Evolutionary conservation across 169 alveolate species (phyloP).

Genomic region (Plasmodium falciparum): DNA sequence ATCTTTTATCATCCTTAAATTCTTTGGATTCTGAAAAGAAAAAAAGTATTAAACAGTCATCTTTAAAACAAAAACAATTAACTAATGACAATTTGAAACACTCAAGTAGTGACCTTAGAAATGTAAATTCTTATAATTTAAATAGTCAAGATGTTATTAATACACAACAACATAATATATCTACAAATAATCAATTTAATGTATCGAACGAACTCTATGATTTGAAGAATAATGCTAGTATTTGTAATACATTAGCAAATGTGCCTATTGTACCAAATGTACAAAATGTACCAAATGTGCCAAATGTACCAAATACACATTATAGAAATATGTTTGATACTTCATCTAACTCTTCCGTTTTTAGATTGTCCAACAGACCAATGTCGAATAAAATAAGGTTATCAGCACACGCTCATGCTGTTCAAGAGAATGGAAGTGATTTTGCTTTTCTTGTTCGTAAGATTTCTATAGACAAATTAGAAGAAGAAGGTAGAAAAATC

Average conservation of each 20-base stretch:
- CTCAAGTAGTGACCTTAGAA: slow-evolving; percentile 13
- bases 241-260: background rate
- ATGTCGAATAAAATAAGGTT: slow-evolving; percentile 82
- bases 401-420: slow-evolving; percentile 89
- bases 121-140: slow-evolving; percentile 23
- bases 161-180: slow-evolving; percentile 11
- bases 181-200: slow-evolving; percentile 21
- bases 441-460: slow-evolving; percentile 88
- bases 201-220: slow-evolving; percentile 10
- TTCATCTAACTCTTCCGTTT: slow-evolving; percentile 45
- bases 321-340: slow-evolving; percentile 59
- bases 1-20: slow-evolving; percentile 32
- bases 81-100: slow-evolving; percentile 19
- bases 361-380: slow-evolving; percentile 70
- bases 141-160: slow-evolving; percentile 56
- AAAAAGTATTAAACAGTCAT: slow-evolving; percentile 40
- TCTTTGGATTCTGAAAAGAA: slow-evolving; percentile 55
- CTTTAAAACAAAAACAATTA: slow-evolving; percentile 49
- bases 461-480: slow-evolving; percentile 92
- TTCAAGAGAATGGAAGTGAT: slow-evolving; percentile 87
- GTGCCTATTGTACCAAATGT: background rate
- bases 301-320: background rate
- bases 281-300: background rate
- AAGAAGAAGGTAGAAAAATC: slow-evolving; percentile 92
- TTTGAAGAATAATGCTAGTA: slow-evolving; percentile 7